Evolutionary conservation across 345 rosid genomes (phyloP).

Genomic region (Gossypium turneri): DNA sequence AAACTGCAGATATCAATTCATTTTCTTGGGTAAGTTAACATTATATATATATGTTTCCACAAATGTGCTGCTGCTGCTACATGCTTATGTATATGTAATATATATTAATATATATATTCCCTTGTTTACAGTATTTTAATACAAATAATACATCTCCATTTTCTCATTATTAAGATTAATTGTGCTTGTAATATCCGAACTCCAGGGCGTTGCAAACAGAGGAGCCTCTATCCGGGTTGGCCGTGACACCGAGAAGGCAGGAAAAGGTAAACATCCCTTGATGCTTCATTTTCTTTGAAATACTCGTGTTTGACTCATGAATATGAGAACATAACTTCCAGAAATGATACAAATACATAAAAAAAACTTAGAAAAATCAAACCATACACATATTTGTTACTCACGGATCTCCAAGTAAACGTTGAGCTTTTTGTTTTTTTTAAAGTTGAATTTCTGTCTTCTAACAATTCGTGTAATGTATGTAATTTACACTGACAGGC

Average conservation of each 20-base stretch:
- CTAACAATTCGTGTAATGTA: background rate
- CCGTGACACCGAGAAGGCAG: conserved; percentile 67
- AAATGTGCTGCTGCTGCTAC: too few species aligned
- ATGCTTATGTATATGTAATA: too few species aligned
- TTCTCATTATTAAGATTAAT: background rate
- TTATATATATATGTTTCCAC: too few species aligned
- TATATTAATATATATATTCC: background rate
- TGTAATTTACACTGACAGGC: conserved; percentile 27
- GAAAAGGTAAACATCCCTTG: conserved; percentile 38
- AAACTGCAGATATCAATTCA: conserved; percentile 73
- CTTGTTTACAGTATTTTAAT: background rate
- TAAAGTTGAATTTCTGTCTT: background rate
- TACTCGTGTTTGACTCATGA: too few species aligned
- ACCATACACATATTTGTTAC: too few species aligned
- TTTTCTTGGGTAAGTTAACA: conserved; percentile 57
- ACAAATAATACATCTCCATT: background rate
- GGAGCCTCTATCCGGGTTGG: conserved; percentile 85
- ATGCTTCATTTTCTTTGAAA: too few species aligned
- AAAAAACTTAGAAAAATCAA: too few species aligned
- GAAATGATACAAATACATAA: too few species aligned
- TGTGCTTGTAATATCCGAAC: background rate
- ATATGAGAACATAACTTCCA: too few species aligned
- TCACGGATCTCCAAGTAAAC: too few species aligned
- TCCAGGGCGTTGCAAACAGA: conserved; percentile 75
- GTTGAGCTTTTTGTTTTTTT: too few species aligned